Evolutionary conservation across 306 rosid species (phyloP), one percentile per base, ranked within the genome.

Genomic region (Vicia villosa): DNA sequence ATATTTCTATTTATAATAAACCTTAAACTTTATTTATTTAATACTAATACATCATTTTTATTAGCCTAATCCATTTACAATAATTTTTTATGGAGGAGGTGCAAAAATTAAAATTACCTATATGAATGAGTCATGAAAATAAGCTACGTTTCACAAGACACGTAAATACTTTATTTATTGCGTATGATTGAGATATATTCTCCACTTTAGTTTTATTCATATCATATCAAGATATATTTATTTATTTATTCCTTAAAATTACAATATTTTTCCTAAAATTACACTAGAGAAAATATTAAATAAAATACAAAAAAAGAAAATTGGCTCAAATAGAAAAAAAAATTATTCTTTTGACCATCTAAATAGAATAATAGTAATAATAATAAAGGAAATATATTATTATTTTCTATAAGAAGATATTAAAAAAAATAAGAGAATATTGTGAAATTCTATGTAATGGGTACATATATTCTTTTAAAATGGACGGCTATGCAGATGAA

Each of bases 41-140:
- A 38, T 17, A 75, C 7, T 47, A 50, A 54, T 30, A 36, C 12
- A 4, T 10, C 17, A 52, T 51, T 51, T 69, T 20, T 8, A 69
- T 62, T 76, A 62, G 41, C 65, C 75, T 62, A 76, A 62, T 30
- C 40, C 42, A 51, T 42, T 32, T 70, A 8, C 0, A 55, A 17
- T 50, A 60, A 8, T 19, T 12, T 19, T 68, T n/a, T n/a, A n/a
- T 32, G 20, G 12, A 34, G 45, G 65, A 45, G 43, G 19, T 38
- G n/a, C 1, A 59, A 57, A 57, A 6, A 56, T 5, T 8, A 34
- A 59, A 66, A 34, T n/a, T 65, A 66, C 37, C 64, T 1, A 30
- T 6, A 34, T 34, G n/a, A n/a, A n/a, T n/a, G 2, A 34, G 38
- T 34, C 38, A 8, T 34, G 43, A 42, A 54, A 54, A 68, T n/a